Percentiles rank a stretch among this genome's conserved stretches.
Evolutionary conservation across 2,329 filamentous ascomycete species (phyloP).

Genomic region (Thelonectria blattea): DNA sequence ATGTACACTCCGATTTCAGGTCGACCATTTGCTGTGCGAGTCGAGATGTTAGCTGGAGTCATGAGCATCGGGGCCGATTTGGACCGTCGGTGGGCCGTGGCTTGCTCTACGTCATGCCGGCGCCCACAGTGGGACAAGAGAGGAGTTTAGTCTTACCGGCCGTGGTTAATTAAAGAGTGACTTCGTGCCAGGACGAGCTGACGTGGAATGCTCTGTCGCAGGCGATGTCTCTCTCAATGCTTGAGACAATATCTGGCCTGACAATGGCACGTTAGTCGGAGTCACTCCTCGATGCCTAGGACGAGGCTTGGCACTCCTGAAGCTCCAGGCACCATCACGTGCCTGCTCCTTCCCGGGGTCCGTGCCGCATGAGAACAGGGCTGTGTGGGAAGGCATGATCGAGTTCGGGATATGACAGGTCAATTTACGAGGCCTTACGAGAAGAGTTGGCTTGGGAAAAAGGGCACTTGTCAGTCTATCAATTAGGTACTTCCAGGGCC

Average conservation of each 20-base stretch:
- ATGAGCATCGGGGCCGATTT: constrained; percentile 4
- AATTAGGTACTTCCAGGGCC: too few relatives aligned
- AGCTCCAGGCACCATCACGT: constrained; percentile 20
- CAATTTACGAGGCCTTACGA: too few relatives aligned
- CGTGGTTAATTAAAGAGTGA: neutral
- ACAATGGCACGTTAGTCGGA: neutral
- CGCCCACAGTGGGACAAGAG: constrained; percentile 10
- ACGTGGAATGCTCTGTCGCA: neutral
- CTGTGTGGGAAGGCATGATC: neutral
- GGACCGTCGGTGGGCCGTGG: constrained; percentile 7
- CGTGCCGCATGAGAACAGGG: neutral
- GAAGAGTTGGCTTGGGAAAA: too few relatives aligned
- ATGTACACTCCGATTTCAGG: neutral
- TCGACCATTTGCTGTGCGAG: constrained; percentile 4
- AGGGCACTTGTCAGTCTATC: too few relatives aligned
- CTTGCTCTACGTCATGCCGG: constrained; percentile 16
- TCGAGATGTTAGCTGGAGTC: constrained; percentile 16
- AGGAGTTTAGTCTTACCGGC: neutral
- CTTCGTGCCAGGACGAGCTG: neutral
- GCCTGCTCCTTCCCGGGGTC: neutral
- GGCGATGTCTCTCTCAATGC: neutral
- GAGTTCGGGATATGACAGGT: too few relatives aligned
- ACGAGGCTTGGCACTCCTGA: constrained; percentile 1
- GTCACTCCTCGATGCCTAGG: neutral
- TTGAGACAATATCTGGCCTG: neutral